phyloP scores from a whole-genome alignment of 345 rosid genomes.

The Punica granatum region DNA sequence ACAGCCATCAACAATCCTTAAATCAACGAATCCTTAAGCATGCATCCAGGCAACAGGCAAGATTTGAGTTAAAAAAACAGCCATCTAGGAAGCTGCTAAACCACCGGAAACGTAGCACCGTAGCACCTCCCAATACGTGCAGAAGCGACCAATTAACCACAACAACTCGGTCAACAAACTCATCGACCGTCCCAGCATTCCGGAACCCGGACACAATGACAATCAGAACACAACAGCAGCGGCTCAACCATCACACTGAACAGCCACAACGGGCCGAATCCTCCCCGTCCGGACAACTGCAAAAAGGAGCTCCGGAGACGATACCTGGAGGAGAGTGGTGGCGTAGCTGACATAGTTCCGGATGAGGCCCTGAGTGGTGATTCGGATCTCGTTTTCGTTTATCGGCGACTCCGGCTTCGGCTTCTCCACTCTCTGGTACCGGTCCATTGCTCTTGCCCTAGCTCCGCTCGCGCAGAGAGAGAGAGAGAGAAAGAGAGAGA shows the following conservation, averaged over 20 bases:
- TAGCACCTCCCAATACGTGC: not conserved
- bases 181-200: not conserved
- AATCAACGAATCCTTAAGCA: not conserved
- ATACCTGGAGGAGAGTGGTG: conserved; percentile 31
- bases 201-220: not conserved
- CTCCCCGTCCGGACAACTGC: too few relatives aligned
- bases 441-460: conserved; percentile 45
- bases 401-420: conserved; percentile 71
- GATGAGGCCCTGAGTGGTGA: conserved; percentile 76
- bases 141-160: not conserved
- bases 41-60: not conserved
- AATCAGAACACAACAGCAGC: not conserved
- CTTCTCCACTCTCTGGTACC: conserved; percentile 81
- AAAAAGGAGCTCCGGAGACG: too few relatives aligned
- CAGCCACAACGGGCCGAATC: not conserved
- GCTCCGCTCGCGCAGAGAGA: conserved; percentile 11
- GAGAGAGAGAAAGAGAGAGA: conserved; percentile 6
- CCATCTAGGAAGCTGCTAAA: not conserved
- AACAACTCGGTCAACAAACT: not conserved
- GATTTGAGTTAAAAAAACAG: too few relatives aligned
- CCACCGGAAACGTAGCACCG: not conserved
- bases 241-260: not conserved
- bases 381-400: conserved; percentile 92
- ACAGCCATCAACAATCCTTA: not conserved
- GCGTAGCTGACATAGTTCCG: conserved; percentile 88